Evolutionary conservation across 208 protist genomes (phyloP).

Genomic region (Strigomonas galati): DNA sequence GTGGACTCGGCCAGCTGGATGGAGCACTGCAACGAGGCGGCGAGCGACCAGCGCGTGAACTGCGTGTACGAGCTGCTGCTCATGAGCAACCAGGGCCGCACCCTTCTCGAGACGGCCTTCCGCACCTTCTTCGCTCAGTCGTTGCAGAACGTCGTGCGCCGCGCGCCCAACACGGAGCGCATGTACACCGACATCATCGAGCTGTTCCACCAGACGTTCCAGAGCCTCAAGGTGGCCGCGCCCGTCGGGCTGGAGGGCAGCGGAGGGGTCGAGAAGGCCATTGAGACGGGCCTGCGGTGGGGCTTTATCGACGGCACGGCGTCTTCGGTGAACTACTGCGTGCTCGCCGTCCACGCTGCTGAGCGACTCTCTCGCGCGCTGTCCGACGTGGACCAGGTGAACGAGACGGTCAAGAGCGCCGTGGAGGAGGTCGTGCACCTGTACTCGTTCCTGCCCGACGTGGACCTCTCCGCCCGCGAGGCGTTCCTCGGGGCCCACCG

Average conservation of each 20-base stretch:
- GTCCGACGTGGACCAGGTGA: too few relatives aligned
- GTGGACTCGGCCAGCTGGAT: conserved; percentile 12
- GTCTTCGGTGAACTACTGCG: too few relatives aligned
- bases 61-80: conserved; percentile 24
- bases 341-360: too few relatives aligned
- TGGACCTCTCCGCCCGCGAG: conserved; percentile 24
- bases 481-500: conserved; percentile 33
- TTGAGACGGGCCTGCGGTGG: conserved; percentile 33
- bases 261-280: conserved; percentile 34
- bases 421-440: not conserved
- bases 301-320: conserved; percentile 18
- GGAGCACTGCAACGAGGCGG: conserved; percentile 2
- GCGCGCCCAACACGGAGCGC: conserved; percentile 10
- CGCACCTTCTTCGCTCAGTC: too few relatives aligned
- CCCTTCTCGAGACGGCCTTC: conserved; percentile 25
- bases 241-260: conserved; percentile 28
- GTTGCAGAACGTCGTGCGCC: conserved; percentile 1
- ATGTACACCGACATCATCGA: conserved; percentile 19
- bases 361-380: too few relatives aligned
- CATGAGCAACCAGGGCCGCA: conserved; percentile 23
- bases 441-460: not conserved
- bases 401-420: too few relatives aligned
- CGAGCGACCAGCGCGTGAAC: conserved; percentile 14
- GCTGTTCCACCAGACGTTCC: conserved; percentile 17
- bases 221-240: conserved; percentile 20